Conservation (phyloP, 345 rosid species). For the Odontarrhena argentea region DNA sequence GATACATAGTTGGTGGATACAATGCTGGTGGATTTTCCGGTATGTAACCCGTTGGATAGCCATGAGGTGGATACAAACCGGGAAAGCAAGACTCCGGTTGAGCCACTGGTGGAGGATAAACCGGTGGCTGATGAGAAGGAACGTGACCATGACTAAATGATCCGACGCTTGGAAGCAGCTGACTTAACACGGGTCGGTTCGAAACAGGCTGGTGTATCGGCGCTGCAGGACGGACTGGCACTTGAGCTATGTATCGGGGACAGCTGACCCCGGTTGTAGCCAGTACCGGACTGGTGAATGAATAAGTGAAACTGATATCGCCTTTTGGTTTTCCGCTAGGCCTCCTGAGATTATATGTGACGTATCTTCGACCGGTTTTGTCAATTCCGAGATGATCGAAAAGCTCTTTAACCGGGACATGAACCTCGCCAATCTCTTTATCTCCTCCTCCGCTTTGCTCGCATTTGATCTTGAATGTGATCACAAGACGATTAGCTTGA, state of each 20-base stretch:
- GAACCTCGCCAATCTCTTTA: slow-evolving; percentile 39
- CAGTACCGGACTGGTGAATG: slow-evolving; percentile 9
- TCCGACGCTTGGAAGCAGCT: slow-evolving; percentile 43
- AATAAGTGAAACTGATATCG: slow-evolving; percentile 38
- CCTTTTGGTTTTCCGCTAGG: slow-evolving; percentile 29
- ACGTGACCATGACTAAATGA: slow-evolving; percentile 29
- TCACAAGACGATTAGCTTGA: slow-evolving; percentile 37
- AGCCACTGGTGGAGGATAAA: slow-evolving; percentile 24
- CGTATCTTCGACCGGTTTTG: slow-evolving; percentile 39
- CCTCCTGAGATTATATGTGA: slow-evolving; percentile 34
- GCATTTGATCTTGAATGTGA: slow-evolving; percentile 39
- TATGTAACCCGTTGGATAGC: slow-evolving; percentile 20
- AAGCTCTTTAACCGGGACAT: slow-evolving; percentile 39
- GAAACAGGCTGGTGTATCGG: slow-evolving; percentile 2
- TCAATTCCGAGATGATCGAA: slow-evolving; percentile 41
- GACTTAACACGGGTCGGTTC: slow-evolving; percentile 31
- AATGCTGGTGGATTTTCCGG: slow-evolving; percentile 7
- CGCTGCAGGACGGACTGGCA: slow-evolving; percentile 11
- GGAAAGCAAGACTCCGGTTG: slow-evolving; percentile 30
- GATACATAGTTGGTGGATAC: slow-evolving; percentile 18
- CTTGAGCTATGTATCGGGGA: slow-evolving; percentile 22
- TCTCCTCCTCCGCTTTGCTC: slow-evolving; percentile 32
- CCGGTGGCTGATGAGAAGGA: slow-evolving; percentile 21
- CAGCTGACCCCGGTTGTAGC: not conserved
- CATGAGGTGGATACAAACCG: slow-evolving; percentile 30